These are phyloP conservation scores for Colletotrichum sp. DNA, from an alignment of 2,329 filamentous ascomycete genomes.

Conservation along the genomic window DNA sequence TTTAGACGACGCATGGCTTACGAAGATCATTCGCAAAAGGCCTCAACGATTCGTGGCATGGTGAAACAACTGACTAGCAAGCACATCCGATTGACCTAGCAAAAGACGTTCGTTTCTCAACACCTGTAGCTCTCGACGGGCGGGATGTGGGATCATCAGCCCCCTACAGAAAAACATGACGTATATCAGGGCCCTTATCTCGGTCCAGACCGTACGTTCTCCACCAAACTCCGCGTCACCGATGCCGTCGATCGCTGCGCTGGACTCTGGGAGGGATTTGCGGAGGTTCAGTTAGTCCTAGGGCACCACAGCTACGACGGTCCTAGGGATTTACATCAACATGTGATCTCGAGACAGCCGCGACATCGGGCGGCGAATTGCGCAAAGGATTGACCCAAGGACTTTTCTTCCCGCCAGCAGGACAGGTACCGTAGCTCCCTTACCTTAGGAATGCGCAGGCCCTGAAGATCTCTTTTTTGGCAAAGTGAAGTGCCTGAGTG, in stretches of 20 bases:
- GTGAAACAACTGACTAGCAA: background rate
- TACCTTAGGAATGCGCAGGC: background rate
- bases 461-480: background rate
- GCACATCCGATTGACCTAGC: background rate
- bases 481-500: background rate
- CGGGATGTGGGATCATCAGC: background rate
- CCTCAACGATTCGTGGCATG: background rate
- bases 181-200: background rate
- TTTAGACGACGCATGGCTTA: background rate
- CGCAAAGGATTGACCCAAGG: background rate
- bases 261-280: background rate
- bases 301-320: background rate
- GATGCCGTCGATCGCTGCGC: background rate
- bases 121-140: background rate
- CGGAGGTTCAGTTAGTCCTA: background rate
- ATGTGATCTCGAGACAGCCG: background rate
- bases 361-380: background rate
- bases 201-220: background rate
- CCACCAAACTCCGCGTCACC: constrained; percentile 5
- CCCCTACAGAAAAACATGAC: background rate
- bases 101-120: background rate
- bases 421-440: background rate
- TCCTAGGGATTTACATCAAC: background rate
- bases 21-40: background rate
- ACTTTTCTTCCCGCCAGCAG: background rate